Evolutionary conservation across 768 basidiomycete genomes (phyloP), one percentile per base, ranked within the genome.

Genomic region (Boletus vinaceobasis): DNA sequence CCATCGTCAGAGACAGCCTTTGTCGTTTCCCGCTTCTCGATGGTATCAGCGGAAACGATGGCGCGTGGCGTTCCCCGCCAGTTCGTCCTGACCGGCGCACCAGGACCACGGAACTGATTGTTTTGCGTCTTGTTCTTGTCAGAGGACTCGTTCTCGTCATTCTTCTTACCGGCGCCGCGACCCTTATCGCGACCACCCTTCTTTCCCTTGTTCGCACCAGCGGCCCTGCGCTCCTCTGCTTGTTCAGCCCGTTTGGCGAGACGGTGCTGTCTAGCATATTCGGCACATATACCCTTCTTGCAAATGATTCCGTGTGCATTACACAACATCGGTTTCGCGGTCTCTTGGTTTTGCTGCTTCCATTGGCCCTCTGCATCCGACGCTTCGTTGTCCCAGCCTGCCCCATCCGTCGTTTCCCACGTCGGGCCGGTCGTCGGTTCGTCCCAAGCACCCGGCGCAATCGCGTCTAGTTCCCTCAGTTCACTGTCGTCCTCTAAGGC

Each of bases 221-320:
- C 55, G 6, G 50, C 47, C 43, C 50, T 57, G n/a, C 62, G 59
- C 45, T 71, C 38, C 43, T 65, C 59, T 4, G 11, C 48, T 15
- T 66, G 55, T 15, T 61, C 36, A 10, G 57, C 62, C 26, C 60
- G 55, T 43, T 60, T 63, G 5, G 43, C 3, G 1, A 55, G 39
- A 23, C 70, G 65, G 19, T 63, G 10, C 55, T 69, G 65, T 32
- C n/a, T 60, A 2, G 68, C 70, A 43, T 73, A 71, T 53, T 68
- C 68, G 47, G 46, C 50, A 35, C 74, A 75, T 43, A 75, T 74
- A 49, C 73, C 71, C 56, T 71, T 72, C 53, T 60, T 71, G 61
- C 74, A 75, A 14, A 74, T 63, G 27, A 56, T 40, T 10, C 71
- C 70, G 43, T 75, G 74, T 29, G 65, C 70, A 1, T 52, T 57